Evolutionary conservation across 768 basidiomycete species (phyloP).

Genomic region (Lactifluus echinatus): DNA sequence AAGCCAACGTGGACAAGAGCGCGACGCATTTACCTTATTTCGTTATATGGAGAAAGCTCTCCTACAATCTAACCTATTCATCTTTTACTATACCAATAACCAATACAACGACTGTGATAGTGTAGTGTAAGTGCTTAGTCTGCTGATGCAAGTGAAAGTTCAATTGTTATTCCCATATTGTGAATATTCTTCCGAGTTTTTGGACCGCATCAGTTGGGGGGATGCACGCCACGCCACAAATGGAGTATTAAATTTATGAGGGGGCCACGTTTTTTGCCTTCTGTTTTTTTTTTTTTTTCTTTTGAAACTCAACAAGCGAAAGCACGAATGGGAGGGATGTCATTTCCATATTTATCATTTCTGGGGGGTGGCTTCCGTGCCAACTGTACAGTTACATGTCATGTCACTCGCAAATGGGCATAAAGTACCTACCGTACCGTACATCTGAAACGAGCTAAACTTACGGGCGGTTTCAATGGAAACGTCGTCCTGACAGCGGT

Average conservation of each 20-base stretch:
- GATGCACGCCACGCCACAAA: not conserved
- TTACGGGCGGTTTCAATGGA: slow-evolving; percentile 5
- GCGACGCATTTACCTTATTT: too few relatives aligned
- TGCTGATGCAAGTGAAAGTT: not conserved
- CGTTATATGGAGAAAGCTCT: too few relatives aligned
- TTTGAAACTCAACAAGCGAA: slow-evolving; percentile 1
- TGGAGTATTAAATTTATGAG: not conserved
- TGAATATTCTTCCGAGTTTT: not conserved
- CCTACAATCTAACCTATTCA: too few relatives aligned
- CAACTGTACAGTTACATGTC: not conserved
- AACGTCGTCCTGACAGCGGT: not conserved
- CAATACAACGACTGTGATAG: too few relatives aligned
- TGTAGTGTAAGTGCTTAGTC: too few relatives aligned
- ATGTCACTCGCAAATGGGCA: not conserved
- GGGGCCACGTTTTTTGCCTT: not conserved
- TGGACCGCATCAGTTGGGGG: not conserved
- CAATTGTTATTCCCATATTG: not conserved
- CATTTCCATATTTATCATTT: not conserved
- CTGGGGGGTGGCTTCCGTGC: not conserved
- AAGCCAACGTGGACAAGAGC: too few relatives aligned
- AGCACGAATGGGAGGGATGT: not conserved
- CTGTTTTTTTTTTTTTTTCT: too few relatives aligned
- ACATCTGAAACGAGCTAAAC: not conserved
- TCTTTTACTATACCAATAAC: too few relatives aligned
- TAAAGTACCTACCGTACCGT: not conserved